Percentiles rank a stretch among this genome's conserved stretches.
Conservation (phyloP, 2,329 filamentous ascomycete genomes). For the Talaromyces sp. region DNA sequence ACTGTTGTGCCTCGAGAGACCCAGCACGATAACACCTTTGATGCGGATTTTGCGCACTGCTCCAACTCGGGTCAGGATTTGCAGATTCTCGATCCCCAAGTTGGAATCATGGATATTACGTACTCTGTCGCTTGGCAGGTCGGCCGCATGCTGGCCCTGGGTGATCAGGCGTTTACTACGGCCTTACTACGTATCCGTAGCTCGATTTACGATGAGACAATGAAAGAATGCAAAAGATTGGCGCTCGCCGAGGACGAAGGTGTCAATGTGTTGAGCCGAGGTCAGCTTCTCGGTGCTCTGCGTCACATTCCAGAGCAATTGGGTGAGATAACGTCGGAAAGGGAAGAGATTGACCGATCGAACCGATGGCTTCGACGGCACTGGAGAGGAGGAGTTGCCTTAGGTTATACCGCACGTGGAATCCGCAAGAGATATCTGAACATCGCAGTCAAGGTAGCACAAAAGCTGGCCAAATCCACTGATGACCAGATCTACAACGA, state of each 20-base stretch:
- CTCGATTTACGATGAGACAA: conserved; percentile 11
- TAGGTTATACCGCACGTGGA: too few relatives aligned
- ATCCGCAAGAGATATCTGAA: too few relatives aligned
- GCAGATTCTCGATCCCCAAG: conserved; percentile 32
- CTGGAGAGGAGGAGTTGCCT: too few relatives aligned
- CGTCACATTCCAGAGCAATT: too few relatives aligned
- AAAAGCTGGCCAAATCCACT: background rate
- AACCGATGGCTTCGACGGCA: background rate
- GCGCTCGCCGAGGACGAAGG: too few relatives aligned
- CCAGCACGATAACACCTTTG: background rate
- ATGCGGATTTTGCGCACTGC: background rate
- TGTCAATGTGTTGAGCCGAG: background rate
- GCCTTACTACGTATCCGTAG: conserved; percentile 23
- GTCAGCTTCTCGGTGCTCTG: background rate
- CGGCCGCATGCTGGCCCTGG: conserved; percentile 37
- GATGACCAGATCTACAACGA: conserved; percentile 25
- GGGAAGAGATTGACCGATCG: background rate
- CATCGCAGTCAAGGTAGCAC: too few relatives aligned
- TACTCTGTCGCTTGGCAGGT: conserved; percentile 44
- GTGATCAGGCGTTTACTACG: conserved; percentile 27
- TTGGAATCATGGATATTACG: conserved; percentile 42
- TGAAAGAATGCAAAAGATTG: too few relatives aligned
- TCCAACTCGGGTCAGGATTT: conserved; percentile 28
- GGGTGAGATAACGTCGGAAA: too few relatives aligned
- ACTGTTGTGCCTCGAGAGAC: background rate